Conservation (phyloP, 768 basidiomycete genomes). For the Hirschioporus abietinus region DNA sequence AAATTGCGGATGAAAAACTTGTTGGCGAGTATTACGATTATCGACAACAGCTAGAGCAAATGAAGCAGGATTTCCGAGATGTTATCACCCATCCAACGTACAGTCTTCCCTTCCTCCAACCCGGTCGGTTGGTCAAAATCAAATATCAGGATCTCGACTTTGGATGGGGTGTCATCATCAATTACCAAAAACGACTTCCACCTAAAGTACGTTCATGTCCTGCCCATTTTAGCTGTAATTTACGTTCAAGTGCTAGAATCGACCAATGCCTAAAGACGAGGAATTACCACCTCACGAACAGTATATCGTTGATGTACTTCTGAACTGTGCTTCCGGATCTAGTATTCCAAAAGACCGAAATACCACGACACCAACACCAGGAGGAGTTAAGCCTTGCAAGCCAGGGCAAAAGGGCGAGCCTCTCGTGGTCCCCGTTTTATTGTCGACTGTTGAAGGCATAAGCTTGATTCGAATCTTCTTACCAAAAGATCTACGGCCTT, state of each 20-base stretch:
- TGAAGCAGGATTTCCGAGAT: constrained; percentile 81
- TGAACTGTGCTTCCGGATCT: constrained; percentile 69
- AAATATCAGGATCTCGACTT: constrained; percentile 85
- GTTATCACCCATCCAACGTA: constrained; percentile 96
- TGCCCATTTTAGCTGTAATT: background rate
- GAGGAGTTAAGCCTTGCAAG: constrained; percentile 72
- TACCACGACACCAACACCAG: constrained; percentile 50
- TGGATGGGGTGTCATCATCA: constrained; percentile 94
- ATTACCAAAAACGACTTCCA: constrained; percentile 83
- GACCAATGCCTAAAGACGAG: constrained; percentile 61
- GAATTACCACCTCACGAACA: constrained; percentile 79
- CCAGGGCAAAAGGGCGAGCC: constrained; percentile 70
- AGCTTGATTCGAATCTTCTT: constrained; percentile 83
- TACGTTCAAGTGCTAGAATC: constrained; percentile 38
- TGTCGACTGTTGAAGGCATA: constrained; percentile 83
- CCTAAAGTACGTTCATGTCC: constrained; percentile 52
- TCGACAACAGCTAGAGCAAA: constrained; percentile 88
- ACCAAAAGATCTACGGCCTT: constrained; percentile 83
- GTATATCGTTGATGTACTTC: constrained; percentile 89
- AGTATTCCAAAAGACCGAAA: constrained; percentile 54
- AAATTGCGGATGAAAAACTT: constrained; percentile 78
- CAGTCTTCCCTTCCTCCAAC: constrained; percentile 88
- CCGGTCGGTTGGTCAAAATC: constrained; percentile 89
- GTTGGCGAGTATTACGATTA: constrained; percentile 90
- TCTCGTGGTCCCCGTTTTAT: constrained; percentile 80